These are phyloP conservation scores for Quercus variabilis DNA, from an alignment of 306 rosid genomes.

Conservation along the genomic window DNA sequence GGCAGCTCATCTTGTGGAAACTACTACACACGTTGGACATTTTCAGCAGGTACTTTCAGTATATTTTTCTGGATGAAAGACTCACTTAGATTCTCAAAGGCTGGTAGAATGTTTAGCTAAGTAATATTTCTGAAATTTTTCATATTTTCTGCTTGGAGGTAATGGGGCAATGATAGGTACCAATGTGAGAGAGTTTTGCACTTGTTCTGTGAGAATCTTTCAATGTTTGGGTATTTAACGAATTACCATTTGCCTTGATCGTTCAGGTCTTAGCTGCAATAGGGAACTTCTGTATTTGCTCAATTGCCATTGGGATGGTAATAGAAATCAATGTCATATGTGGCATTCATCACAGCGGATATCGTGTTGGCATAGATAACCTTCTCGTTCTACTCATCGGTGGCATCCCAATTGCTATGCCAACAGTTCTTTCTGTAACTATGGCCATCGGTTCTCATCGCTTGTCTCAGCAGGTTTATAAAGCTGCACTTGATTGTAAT, in stretches of 20 bases:
- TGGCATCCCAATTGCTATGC: slow-evolving; percentile 87
- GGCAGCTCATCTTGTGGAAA: slow-evolving; percentile 83
- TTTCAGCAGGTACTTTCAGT: slow-evolving; percentile 51
- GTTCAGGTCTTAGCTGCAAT: too few species aligned
- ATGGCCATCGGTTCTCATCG: slow-evolving; percentile 78
- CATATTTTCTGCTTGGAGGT: slow-evolving; percentile 46
- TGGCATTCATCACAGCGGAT: slow-evolving; percentile 22
- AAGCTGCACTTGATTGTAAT: background rate
- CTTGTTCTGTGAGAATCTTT: too few species aligned
- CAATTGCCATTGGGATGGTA: slow-evolving; percentile 66
- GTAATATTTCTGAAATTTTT: background rate
- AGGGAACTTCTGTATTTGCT: slow-evolving; percentile 32
- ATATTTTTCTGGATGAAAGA: too few species aligned
- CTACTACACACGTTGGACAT: slow-evolving; percentile 68
- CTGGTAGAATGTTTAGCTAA: too few species aligned
- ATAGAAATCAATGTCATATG: slow-evolving; percentile 59
- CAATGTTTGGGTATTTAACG: too few species aligned
- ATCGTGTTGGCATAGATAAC: slow-evolving; percentile 54
- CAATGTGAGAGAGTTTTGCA: too few species aligned
- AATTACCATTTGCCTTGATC: too few species aligned
- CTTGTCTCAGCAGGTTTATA: slow-evolving; percentile 56
- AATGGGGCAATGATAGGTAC: too few species aligned
- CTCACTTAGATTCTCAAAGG: too few species aligned
- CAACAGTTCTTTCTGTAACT: slow-evolving; percentile 84
- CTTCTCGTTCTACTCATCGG: slow-evolving; percentile 69